Conservation (phyloP, 441 rosid genomes). For the Croton laevigatus region DNA sequence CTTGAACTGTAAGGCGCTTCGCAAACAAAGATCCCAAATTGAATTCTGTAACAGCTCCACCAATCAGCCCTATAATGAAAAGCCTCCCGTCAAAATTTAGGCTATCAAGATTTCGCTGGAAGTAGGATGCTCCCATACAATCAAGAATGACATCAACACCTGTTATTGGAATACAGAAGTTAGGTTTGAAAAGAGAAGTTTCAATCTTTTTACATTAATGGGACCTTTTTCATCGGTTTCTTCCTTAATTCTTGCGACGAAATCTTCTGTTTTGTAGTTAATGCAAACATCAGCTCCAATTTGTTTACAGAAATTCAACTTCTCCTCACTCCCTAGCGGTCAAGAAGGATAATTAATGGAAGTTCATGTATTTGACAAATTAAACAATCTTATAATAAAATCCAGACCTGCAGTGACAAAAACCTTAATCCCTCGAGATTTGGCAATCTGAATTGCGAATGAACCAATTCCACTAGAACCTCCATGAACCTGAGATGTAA, state of each 20-base stretch:
- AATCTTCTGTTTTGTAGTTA: conserved; percentile 88
- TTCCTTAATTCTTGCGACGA: conserved; percentile 61
- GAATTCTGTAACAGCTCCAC: conserved; percentile 60
- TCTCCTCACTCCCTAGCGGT: conserved; percentile 64
- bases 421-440: conserved; percentile 55
- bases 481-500: conserved; percentile 61
- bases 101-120: conserved; percentile 69
- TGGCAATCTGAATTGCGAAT: conserved; percentile 87
- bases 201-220: not conserved
- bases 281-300: conserved; percentile 83
- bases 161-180: conserved; percentile 25
- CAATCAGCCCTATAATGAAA: conserved; percentile 59
- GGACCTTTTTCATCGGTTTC: conserved; percentile 71
- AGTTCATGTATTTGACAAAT: too few species aligned
- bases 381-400: not conserved
- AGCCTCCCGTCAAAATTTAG: conserved; percentile 76
- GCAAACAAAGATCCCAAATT: conserved; percentile 51
- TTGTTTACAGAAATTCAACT: conserved; percentile 64
- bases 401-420: conserved; percentile 80
- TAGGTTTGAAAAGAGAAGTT: not conserved
- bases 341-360: conserved; percentile 12
- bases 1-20: conserved; percentile 77
- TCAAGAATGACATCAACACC: conserved; percentile 85
- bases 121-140: conserved; percentile 72
- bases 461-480: conserved; percentile 95